phyloP scores from a whole-genome alignment of 2,329 filamentous ascomycete genomes.

The Acephala macrosclerotiorum region DNA sequence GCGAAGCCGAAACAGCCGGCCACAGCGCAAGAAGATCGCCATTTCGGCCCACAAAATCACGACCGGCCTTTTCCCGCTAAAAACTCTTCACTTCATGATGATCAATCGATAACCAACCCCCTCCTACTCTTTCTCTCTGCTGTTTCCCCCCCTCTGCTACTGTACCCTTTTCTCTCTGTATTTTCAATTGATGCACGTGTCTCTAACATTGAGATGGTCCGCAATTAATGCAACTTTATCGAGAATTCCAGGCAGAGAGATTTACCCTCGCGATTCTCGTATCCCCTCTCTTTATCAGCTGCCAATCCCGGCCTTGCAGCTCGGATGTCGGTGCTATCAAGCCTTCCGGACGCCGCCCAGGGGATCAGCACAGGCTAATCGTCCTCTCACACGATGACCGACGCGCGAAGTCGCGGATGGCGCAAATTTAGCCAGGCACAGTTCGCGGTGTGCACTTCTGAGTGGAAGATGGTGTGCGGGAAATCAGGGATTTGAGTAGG shows the following conservation, averaged over 20 bases:
- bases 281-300: not conserved
- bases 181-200: no score
- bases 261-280: not conserved
- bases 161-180: no score
- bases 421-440: not conserved
- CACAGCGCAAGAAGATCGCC: not conserved
- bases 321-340: not conserved
- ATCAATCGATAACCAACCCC: constrained; percentile 2
- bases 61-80: not conserved
- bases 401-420: not conserved
- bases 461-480: not conserved
- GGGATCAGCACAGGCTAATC: not conserved
- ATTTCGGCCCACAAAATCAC: not conserved
- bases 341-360: not conserved
- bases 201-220: no score
- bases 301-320: not conserved
- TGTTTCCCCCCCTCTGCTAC: not conserved
- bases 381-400: not conserved
- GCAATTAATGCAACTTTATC: not conserved
- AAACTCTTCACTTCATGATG: not conserved
- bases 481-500: not conserved
- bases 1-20: not conserved
- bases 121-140: not conserved
- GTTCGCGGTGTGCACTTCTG: not conserved
- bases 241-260: not conserved